Percentiles rank a stretch among this genome's conserved stretches.
These are phyloP conservation scores for Antrodiella citrinella DNA, from an alignment of 768 basidiomycete genomes.

Conservation along the genomic window DNA sequence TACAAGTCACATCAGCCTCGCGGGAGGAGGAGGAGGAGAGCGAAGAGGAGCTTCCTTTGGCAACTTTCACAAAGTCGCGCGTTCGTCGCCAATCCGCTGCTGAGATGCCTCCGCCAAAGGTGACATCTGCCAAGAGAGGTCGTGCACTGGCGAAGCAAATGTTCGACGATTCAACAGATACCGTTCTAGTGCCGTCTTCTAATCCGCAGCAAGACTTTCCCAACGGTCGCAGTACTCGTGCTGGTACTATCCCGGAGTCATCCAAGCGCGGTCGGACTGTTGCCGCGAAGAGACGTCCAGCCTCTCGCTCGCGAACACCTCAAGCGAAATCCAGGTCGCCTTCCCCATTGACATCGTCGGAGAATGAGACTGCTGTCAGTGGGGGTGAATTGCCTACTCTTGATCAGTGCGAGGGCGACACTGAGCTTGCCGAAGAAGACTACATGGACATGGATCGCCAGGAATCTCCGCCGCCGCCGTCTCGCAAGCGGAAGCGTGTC, in stretches of 20 bases:
- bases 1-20: slow-evolving; percentile 3
- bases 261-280: no score
- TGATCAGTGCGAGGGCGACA: slow-evolving; percentile 30
- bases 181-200: no score
- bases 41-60: slow-evolving; percentile 41
- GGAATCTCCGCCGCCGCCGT: slow-evolving; percentile 14
- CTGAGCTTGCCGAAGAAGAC: slow-evolving; percentile 36
- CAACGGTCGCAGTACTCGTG: no score
- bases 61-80: slow-evolving; percentile 16
- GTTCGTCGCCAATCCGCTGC: background rate
- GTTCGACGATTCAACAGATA: background rate
- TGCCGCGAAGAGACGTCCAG: slow-evolving; percentile 5
- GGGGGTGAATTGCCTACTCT: slow-evolving; percentile 5
- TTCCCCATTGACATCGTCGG: background rate
- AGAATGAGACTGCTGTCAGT: slow-evolving; percentile 6
- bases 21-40: slow-evolving; percentile 30
- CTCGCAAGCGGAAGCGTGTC: slow-evolving; percentile 40
- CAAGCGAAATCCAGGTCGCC: background rate
- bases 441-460: slow-evolving; percentile 25
- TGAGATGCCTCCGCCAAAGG: background rate
- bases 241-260: no score
- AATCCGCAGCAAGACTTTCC: no score
- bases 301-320: background rate
- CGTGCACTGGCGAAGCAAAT: slow-evolving; percentile 1
- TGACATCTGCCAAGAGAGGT: background rate